phyloP scores from a whole-genome alignment of 2,329 filamentous ascomycete genomes.

The Cadophora luteo-olivacea region DNA sequence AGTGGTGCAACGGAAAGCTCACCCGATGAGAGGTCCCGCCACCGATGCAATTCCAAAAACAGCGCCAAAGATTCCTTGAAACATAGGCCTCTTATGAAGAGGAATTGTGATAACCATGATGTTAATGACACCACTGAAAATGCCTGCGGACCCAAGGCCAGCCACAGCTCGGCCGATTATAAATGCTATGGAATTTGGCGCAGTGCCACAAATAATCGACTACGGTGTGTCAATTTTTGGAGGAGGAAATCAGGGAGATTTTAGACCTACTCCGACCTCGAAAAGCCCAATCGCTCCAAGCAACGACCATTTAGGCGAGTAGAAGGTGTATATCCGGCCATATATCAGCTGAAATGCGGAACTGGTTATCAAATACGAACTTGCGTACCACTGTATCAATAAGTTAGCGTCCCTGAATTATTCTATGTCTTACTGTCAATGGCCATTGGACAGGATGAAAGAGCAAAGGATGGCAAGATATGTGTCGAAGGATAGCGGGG shows the following conservation, averaged over 20 bases:
- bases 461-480: too few species aligned
- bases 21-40: slow-evolving; percentile 44
- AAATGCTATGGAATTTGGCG: slow-evolving; percentile 45
- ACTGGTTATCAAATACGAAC: slow-evolving; percentile 48
- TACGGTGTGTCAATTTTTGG: slow-evolving; percentile 30
- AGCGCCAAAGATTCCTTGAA: slow-evolving; percentile 41
- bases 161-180: slow-evolving; percentile 46
- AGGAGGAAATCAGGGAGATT: background rate
- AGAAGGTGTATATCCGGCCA: slow-evolving; percentile 45
- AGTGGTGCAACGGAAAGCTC: background rate
- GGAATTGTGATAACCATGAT: slow-evolving; percentile 42
- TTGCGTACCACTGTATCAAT: slow-evolving; percentile 50
- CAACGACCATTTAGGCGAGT: slow-evolving; percentile 42
- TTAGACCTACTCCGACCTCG: slow-evolving; percentile 43
- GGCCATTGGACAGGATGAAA: too few species aligned
- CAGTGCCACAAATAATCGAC: slow-evolving; percentile 44
- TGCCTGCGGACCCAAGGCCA: slow-evolving; percentile 39
- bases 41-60: slow-evolving; percentile 44
- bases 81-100: slow-evolving; percentile 41
- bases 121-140: slow-evolving; percentile 42
- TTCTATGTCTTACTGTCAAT: too few species aligned
- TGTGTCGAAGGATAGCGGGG: too few species aligned
- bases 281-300: slow-evolving; percentile 44
- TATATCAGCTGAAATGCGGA: slow-evolving; percentile 40
- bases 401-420: background rate